A percentile compares a stretch with the other conserved stretches of the same genome.
Conservation (phyloP, 148 eudicot species). For the Tetragonia tetragonoides region DNA sequence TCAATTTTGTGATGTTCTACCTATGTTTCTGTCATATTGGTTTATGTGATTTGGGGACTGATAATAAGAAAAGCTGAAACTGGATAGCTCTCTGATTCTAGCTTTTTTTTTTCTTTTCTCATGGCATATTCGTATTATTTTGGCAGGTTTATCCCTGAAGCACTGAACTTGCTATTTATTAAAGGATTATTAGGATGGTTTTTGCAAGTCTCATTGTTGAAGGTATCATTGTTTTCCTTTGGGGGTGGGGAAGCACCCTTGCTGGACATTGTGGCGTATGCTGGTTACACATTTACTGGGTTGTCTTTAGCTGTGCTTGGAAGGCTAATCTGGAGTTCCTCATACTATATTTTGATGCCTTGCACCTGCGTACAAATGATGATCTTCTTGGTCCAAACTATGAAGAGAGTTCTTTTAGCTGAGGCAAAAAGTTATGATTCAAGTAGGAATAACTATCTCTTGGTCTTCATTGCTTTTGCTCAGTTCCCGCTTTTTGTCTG, state of each 20-base stretch:
- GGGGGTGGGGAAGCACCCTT: conserved; percentile 71
- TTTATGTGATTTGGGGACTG: no score
- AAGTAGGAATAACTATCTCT: conserved; percentile 51
- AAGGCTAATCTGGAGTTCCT: conserved; percentile 38
- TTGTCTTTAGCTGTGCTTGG: conserved; percentile 54
- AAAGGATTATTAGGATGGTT: conserved; percentile 54
- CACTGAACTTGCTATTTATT: conserved; percentile 45
- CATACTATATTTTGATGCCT: conserved; percentile 54
- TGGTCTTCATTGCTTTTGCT: conserved; percentile 60
- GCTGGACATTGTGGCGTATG: conserved; percentile 61
- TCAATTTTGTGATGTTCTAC: no score
- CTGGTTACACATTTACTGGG: conserved; percentile 57
- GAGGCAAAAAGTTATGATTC: conserved; percentile 58
- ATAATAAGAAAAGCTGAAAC: no score
- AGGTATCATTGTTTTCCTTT: conserved; percentile 58
- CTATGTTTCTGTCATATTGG: no score
- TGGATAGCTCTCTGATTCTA: no score
- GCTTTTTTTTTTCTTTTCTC: background rate
- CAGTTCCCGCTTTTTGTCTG: conserved; percentile 59
- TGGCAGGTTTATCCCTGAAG: conserved; percentile 50
- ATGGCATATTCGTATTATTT: conserved; percentile 27
- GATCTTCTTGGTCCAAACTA: conserved; percentile 61
- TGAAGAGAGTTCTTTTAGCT: conserved; percentile 63
- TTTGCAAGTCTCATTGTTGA: conserved; percentile 48
- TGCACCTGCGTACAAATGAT: conserved; percentile 70